These are phyloP conservation scores for Cantharellus cinnabarinus DNA, from an alignment of 768 basidiomycete species.

Conservation along the genomic window DNA sequence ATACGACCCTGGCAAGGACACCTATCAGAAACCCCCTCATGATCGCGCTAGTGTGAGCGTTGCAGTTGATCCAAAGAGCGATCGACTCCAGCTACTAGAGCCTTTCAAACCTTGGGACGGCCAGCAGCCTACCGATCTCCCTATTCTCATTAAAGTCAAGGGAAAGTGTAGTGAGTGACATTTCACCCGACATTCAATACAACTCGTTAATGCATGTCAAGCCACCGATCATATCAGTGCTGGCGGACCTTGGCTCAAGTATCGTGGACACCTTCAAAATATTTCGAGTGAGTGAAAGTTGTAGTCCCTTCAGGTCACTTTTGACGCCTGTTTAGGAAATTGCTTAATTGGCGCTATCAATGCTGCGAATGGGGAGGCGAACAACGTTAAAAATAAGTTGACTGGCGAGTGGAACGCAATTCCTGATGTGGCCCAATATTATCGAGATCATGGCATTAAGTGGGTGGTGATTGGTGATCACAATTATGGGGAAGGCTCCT, in stretches of 20 bases:
- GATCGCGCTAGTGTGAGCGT: conserved; percentile 73
- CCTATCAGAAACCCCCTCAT: conserved; percentile 83
- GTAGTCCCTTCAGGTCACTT: not conserved
- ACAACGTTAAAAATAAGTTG: conserved; percentile 80
- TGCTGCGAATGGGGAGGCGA: conserved; percentile 84
- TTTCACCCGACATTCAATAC: conserved; percentile 1
- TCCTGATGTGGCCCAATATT: conserved; percentile 66
- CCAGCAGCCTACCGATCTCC: conserved; percentile 72
- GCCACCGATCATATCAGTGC: conserved; percentile 91
- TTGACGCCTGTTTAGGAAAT: conserved; percentile 39
- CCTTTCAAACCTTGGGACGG: conserved; percentile 91
- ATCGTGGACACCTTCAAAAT: conserved; percentile 96
- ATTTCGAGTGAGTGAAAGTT: conserved; percentile 53
- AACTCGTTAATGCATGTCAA: conserved; percentile 11
- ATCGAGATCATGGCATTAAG: conserved; percentile 75
- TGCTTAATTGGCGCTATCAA: conserved; percentile 97
- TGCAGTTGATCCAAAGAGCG: conserved; percentile 63
- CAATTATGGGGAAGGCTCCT: conserved; percentile 97
- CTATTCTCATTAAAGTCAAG: conserved; percentile 91
- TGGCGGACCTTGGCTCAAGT: conserved; percentile 98
- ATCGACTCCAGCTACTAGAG: conserved; percentile 76
- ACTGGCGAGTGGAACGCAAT: conserved; percentile 75
- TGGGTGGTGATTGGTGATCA: conserved; percentile 96
- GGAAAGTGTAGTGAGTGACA: conserved; percentile 86
- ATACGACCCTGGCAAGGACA: conserved; percentile 92